Evolutionary conservation across 768 basidiomycete species (phyloP).

Genomic region (Stropharia rugosoannulata): DNA sequence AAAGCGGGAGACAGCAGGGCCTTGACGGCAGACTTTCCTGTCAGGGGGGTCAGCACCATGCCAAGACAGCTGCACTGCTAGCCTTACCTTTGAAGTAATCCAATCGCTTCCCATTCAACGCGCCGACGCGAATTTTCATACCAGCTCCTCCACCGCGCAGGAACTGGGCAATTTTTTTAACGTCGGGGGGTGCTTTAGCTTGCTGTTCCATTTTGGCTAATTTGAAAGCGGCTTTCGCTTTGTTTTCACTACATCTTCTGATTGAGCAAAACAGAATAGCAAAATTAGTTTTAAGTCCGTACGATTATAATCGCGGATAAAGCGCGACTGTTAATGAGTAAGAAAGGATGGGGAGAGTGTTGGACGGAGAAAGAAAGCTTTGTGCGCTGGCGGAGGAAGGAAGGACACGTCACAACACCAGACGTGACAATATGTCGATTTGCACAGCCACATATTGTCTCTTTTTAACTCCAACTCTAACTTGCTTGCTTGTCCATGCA

Average conservation of each 20-base stretch:
- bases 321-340: background rate
- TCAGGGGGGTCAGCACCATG: constrained; percentile 2
- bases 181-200: constrained; percentile 73
- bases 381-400: background rate
- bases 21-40: constrained; percentile 92
- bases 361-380: constrained; percentile 1
- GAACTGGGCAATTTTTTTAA: constrained; percentile 83
- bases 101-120: constrained; percentile 89
- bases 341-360: background rate
- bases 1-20: constrained; percentile 93
- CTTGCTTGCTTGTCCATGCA: background rate
- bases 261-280: background rate
- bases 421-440: background rate
- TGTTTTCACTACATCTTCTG: background rate
- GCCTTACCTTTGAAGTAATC: constrained; percentile 96
- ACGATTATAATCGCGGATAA: background rate
- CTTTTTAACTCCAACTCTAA: background rate
- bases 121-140: constrained; percentile 86
- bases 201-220: constrained; percentile 62
- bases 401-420: constrained; percentile 9
- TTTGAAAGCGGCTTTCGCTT: background rate
- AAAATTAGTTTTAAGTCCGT: background rate
- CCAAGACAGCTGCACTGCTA: background rate
- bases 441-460: constrained; percentile 1
- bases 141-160: constrained; percentile 84